Percentiles rank a stretch among this genome's conserved stretches.
Conservation (phyloP, 805 yeast species). For the Hanseniaspora pseudoguilliermondii region DNA sequence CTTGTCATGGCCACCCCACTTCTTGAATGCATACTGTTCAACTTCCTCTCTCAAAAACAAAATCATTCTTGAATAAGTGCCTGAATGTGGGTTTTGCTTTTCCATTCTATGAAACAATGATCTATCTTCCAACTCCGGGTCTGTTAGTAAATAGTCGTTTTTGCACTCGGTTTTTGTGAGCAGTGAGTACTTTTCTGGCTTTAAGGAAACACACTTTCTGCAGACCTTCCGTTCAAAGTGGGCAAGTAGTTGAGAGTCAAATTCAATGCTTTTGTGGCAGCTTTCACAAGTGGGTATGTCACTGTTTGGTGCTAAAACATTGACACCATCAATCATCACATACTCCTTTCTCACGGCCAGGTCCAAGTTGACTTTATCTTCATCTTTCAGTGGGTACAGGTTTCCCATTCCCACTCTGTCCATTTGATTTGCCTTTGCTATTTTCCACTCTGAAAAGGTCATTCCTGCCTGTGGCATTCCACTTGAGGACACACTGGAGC, state of each 20-base stretch:
- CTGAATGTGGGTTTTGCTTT: constrained; percentile 88
- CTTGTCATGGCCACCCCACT: constrained; percentile 87
- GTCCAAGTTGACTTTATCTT: constrained; percentile 5
- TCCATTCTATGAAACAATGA: constrained; percentile 61
- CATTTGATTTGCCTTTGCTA: constrained; percentile 12
- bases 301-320: constrained; percentile 1
- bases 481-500: neutral
- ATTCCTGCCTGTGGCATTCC: constrained; percentile 11
- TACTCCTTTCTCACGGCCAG: constrained; percentile 21
- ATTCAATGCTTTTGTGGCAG: constrained; percentile 59
- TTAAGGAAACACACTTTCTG: constrained; percentile 53
- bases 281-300: constrained; percentile 59
- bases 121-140: constrained; percentile 73
- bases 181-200: constrained; percentile 79
- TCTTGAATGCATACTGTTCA: constrained; percentile 83
- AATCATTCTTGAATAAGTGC: constrained; percentile 84
- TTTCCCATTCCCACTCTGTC: constrained; percentile 10
- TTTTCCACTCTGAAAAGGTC: constrained; percentile 10
- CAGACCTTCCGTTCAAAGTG: constrained; percentile 73
- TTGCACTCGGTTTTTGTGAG: constrained; percentile 91
- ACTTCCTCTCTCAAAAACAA: constrained; percentile 78
- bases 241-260: constrained; percentile 58
- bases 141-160: constrained; percentile 85
- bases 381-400: neutral
- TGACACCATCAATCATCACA: constrained; percentile 21